Evolutionary conservation across 352 stramenopile species (phyloP).

Genomic region (Phytopythium aichiense): DNA sequence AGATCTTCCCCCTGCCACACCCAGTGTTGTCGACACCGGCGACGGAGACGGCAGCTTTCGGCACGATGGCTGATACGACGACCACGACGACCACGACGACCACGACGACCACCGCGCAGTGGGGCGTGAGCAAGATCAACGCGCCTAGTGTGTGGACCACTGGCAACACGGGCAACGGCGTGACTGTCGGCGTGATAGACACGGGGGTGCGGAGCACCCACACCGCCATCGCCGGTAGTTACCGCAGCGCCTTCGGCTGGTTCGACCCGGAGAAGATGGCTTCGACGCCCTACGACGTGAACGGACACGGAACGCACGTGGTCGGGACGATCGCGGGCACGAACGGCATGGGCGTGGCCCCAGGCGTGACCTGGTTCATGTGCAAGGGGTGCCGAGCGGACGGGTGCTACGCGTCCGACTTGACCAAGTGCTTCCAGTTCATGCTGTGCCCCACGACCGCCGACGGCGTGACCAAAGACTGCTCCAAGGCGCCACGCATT

Average conservation of each 20-base stretch:
- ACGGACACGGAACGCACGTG: conserved; percentile 51
- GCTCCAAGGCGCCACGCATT: conserved; percentile 42
- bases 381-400: conserved; percentile 45
- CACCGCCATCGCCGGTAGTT: conserved; percentile 36
- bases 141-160: conserved; percentile 39
- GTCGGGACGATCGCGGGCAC: conserved; percentile 40
- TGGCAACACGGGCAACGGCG: conserved; percentile 42
- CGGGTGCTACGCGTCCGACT: conserved; percentile 36
- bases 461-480: conserved; percentile 35
- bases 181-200: conserved; percentile 62
- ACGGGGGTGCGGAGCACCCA: conserved; percentile 50
- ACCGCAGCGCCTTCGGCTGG: conserved; percentile 46
- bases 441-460: conserved; percentile 59
- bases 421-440: conserved; percentile 59
- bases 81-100: neutral
- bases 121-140: conserved; percentile 49
- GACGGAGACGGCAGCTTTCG: neutral
- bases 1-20: conserved; percentile 28
- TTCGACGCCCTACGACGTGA: conserved; percentile 36
- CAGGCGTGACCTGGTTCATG: conserved; percentile 47
- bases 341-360: conserved; percentile 50
- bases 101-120: conserved; percentile 29
- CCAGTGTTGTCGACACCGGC: conserved; percentile 28
- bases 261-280: conserved; percentile 43
- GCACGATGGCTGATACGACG: neutral